phyloP scores from a whole-genome alignment of 192 early-diverging fungal species.

The Coemansia sp. region DNA sequence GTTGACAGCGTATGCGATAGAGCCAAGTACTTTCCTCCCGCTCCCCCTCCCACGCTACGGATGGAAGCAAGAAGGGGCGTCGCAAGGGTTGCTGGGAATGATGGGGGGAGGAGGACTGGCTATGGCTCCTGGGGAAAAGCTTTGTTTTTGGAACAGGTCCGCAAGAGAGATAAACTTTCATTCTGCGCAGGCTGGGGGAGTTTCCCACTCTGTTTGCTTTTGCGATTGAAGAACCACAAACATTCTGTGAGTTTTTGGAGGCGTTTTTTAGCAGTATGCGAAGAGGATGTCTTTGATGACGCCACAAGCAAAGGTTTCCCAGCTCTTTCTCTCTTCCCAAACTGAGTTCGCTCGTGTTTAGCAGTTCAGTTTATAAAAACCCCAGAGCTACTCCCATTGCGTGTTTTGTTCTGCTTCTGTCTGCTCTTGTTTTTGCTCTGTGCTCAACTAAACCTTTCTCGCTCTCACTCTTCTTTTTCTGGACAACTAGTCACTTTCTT shows the following conservation, averaged over 20 bases:
- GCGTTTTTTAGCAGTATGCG: neutral
- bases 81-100: neutral
- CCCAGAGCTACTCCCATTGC: neutral
- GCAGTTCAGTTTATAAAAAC: neutral
- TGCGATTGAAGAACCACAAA: neutral
- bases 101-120: too few relatives aligned
- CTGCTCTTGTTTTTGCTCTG: neutral
- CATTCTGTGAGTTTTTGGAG: neutral
- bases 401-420: neutral
- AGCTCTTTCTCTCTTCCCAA: neutral
- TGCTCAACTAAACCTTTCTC: neutral
- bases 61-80: too few relatives aligned
- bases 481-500: neutral
- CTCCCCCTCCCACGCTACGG: neutral
- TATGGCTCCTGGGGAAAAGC: too few relatives aligned
- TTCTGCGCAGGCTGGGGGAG: neutral
- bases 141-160: too few relatives aligned
- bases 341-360: neutral
- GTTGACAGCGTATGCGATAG: neutral
- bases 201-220: slow-evolving; percentile 1
- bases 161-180: neutral
- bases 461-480: neutral
- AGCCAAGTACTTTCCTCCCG: neutral
- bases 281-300: neutral
- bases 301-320: neutral